Percentiles rank a stretch among this genome's conserved stretches.
phyloP scores from a whole-genome alignment of 2,329 filamentous ascomycete genomes.

The Chaetothyriales sp. region DNA sequence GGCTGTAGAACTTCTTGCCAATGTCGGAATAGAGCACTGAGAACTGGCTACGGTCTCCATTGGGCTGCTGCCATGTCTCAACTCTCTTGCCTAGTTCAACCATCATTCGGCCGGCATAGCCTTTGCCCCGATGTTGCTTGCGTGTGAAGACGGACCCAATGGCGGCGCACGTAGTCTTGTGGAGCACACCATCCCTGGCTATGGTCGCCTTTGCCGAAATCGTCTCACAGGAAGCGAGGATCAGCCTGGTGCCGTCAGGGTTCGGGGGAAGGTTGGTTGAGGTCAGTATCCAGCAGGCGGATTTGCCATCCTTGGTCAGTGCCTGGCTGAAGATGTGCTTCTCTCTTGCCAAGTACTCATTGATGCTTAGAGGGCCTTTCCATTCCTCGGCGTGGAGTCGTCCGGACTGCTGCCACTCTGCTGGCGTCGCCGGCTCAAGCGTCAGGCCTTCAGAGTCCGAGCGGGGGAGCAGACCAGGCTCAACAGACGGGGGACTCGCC shows the following conservation, averaged over 20 bases:
- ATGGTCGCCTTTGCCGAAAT: slow-evolving; percentile 32
- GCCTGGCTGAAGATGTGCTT: slow-evolving; percentile 35
- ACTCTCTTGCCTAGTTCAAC: slow-evolving; percentile 44
- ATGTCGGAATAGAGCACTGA: slow-evolving; percentile 79
- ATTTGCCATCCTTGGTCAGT: slow-evolving; percentile 38
- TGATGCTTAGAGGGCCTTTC: slow-evolving; percentile 39
- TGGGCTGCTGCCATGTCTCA: slow-evolving; percentile 36
- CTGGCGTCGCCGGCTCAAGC: slow-evolving; percentile 39
- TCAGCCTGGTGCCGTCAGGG: slow-evolving; percentile 27
- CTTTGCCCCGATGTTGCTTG: slow-evolving; percentile 49
- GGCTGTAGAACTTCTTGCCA: slow-evolving; percentile 66
- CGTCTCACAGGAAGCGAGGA: slow-evolving; percentile 46
- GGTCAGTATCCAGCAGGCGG: slow-evolving; percentile 47
- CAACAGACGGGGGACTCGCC: slow-evolving; percentile 18
- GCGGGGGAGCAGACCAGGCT: slow-evolving; percentile 28
- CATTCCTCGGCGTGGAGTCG: slow-evolving; percentile 42
- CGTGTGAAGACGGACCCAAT: slow-evolving; percentile 69
- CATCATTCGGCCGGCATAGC: slow-evolving; percentile 68
- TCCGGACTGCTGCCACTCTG: slow-evolving; percentile 38
- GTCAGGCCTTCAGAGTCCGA: slow-evolving; percentile 36
- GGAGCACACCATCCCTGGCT: slow-evolving; percentile 27
- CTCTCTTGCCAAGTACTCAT: slow-evolving; percentile 45
- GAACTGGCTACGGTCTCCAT: slow-evolving; percentile 39
- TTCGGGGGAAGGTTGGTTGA: slow-evolving; percentile 25
- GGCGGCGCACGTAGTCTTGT: slow-evolving; percentile 49